Conservation (phyloP, 495 filamentous ascomycete genomes). For the Pseudevernia furfuracea region DNA sequence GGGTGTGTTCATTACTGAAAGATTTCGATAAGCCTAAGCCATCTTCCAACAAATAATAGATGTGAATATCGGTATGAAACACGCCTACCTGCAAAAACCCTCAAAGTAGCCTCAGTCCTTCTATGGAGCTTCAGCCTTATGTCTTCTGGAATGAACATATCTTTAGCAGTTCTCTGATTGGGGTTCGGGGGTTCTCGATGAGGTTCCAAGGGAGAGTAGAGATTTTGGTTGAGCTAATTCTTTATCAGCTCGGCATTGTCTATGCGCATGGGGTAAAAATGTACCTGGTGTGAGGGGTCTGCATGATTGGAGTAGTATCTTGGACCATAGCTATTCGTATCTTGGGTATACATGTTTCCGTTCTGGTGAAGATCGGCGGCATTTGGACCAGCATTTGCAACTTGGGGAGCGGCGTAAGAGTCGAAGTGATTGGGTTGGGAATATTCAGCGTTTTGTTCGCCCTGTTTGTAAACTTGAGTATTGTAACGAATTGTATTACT, state of each 20-base stretch:
- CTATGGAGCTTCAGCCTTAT: slow-evolving; percentile 82
- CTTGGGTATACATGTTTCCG: slow-evolving; percentile 26
- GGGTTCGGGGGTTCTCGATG: slow-evolving; percentile 67
- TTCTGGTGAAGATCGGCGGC: slow-evolving; percentile 17
- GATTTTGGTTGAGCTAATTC: slow-evolving; percentile 72
- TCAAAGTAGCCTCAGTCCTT: slow-evolving; percentile 75
- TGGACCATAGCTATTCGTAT: slow-evolving; percentile 16
- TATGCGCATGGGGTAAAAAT: slow-evolving; percentile 33
- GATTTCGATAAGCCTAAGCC: background rate
- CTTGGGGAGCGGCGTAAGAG: slow-evolving; percentile 20
- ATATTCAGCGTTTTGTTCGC: slow-evolving; percentile 16
- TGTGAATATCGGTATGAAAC: background rate
- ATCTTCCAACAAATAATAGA: slow-evolving; percentile 9
- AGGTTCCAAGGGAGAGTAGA: slow-evolving; percentile 82
- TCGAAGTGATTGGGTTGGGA: slow-evolving; percentile 20
- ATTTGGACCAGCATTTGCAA: slow-evolving; percentile 23
- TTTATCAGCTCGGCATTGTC: slow-evolving; percentile 8
- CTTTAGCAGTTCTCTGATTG: slow-evolving; percentile 77
- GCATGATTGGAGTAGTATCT: slow-evolving; percentile 17
- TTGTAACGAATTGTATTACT: background rate
- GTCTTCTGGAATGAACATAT: slow-evolving; percentile 82
- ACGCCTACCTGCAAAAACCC: slow-evolving; percentile 70
- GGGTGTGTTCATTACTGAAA: slow-evolving; percentile 54
- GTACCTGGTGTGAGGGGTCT: slow-evolving; percentile 8
- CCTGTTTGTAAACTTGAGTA: slow-evolving; percentile 15